These are phyloP conservation scores for Planoprotostelium fungivorum DNA, from an alignment of 78 protist genomes.

Conservation along the genomic window DNA sequence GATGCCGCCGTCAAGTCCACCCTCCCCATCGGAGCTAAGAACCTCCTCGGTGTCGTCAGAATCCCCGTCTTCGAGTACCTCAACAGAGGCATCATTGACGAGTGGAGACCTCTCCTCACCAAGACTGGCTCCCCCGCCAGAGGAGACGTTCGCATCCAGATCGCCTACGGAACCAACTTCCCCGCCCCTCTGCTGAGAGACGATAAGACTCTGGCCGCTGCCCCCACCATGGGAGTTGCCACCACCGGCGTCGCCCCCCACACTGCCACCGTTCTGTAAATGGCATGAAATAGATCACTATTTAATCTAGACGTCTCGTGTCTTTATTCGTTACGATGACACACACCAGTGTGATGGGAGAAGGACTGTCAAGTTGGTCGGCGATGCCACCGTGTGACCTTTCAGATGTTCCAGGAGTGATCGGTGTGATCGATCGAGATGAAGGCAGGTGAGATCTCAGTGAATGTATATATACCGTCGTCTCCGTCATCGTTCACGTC, in stretches of 20 bases:
- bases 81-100: background rate
- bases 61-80: background rate
- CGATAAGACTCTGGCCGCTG: background rate
- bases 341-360: too few species aligned
- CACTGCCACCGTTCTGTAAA: background rate
- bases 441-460: too few species aligned
- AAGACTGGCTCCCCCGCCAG: background rate
- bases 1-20: background rate
- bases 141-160: background rate
- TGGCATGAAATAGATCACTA: background rate
- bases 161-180: conserved; percentile 2
- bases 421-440: too few species aligned
- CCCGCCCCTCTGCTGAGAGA: background rate
- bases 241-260: background rate
- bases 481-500: too few species aligned
- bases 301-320: too few species aligned
- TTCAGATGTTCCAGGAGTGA: too few species aligned
- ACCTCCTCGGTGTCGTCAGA: background rate
- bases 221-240: background rate
- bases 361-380: too few species aligned
- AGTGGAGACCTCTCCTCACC: background rate
- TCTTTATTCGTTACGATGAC: too few species aligned
- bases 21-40: too few species aligned
- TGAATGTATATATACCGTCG: too few species aligned
- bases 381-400: too few species aligned